phyloP scores from a whole-genome alignment of 1,284 basidiomycete species.

The Pterula multifida region DNA sequence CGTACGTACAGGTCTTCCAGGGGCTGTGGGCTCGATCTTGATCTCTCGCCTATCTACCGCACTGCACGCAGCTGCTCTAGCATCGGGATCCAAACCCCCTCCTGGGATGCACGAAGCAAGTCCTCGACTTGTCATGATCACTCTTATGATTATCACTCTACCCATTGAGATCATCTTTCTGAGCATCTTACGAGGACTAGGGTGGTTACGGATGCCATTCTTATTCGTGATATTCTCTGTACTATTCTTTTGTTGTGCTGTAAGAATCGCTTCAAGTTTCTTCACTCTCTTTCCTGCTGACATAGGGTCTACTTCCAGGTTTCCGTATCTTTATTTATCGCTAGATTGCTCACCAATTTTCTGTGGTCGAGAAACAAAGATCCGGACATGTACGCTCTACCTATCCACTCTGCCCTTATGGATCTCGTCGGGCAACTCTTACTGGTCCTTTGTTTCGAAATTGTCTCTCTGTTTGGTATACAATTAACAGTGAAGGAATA shows the following conservation, averaged over 20 bases:
- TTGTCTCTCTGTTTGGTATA: constrained; percentile 25
- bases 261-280: constrained; percentile 25
- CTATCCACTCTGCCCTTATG: constrained; percentile 82
- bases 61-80: constrained; percentile 51
- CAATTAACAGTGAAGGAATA: not conserved
- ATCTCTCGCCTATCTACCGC: constrained; percentile 85
- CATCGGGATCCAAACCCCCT: constrained; percentile 9
- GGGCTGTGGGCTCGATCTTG: constrained; percentile 84
- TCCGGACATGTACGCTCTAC: constrained; percentile 90
- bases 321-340: constrained; percentile 55
- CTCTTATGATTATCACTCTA: constrained; percentile 61
- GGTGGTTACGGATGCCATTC: constrained; percentile 67
- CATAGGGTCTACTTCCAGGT: constrained; percentile 31
- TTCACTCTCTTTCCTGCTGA: not conserved
- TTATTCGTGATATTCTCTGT: constrained; percentile 57
- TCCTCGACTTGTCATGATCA: constrained; percentile 43
- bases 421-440: constrained; percentile 87
- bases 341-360: constrained; percentile 60
- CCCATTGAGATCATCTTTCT: constrained; percentile 73
- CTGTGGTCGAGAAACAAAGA: constrained; percentile 80
- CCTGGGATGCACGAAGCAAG: constrained; percentile 24
- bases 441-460: constrained; percentile 63
- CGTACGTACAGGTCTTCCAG: constrained; percentile 54
- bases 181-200: constrained; percentile 45
- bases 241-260: constrained; percentile 63